Conservation (phyloP, 331 rosid species). For the Quercus tomentella region DNA sequence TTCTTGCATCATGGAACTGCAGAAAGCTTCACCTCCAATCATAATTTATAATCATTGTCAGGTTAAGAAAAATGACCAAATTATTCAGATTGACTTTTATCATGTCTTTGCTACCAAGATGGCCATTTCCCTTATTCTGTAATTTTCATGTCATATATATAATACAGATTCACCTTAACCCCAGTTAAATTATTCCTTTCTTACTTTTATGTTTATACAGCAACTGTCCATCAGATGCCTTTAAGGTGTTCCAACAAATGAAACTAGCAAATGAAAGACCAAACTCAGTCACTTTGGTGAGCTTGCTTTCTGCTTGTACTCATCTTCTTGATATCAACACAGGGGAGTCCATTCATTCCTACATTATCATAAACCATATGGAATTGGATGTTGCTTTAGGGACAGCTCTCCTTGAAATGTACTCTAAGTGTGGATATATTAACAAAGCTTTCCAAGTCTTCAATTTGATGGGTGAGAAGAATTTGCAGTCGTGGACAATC, state of each 20-base stretch:
- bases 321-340: conserved; percentile 20
- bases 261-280: conserved; percentile 25
- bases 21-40: not conserved
- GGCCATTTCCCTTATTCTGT: not conserved
- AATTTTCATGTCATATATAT: not conserved
- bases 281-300: conserved; percentile 51
- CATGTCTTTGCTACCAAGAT: not conserved
- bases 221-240: conserved; percentile 23
- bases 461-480: conserved; percentile 40
- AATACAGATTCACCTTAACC: not conserved
- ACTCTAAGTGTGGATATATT: conserved; percentile 47
- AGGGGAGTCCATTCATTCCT: conserved; percentile 50
- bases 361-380: conserved; percentile 22
- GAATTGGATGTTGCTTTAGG: conserved; percentile 47
- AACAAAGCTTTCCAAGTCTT: conserved; percentile 37
- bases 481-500: conserved; percentile 57
- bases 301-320: conserved; percentile 55
- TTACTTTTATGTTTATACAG: conserved; percentile 9
- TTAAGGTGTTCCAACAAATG: conserved; percentile 39
- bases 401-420: conserved; percentile 55
- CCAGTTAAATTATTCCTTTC: not conserved
- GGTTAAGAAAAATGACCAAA: not conserved
- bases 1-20: not conserved
- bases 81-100: not conserved
- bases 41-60: not conserved